phyloP scores from a whole-genome alignment of 2,329 filamentous ascomycete species.

The Rhynchosporium graminicola region DNA sequence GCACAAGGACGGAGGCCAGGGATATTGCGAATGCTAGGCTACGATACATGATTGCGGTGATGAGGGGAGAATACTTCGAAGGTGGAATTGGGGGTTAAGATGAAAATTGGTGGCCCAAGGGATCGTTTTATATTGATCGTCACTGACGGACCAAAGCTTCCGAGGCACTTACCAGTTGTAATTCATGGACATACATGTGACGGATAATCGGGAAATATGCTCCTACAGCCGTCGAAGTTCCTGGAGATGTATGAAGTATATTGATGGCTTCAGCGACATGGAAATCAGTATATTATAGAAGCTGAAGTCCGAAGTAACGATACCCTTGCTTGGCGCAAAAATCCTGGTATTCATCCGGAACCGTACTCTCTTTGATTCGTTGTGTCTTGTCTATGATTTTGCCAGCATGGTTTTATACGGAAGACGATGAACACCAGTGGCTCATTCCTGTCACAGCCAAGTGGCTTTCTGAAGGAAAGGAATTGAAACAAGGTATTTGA shows the following conservation, averaged over 20 bases:
- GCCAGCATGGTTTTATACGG: background rate
- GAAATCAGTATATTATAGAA: background rate
- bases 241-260: background rate
- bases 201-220: conserved; percentile 14
- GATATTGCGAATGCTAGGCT: conserved; percentile 45
- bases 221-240: conserved; percentile 14
- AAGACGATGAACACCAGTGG: background rate
- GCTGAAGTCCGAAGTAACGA: background rate
- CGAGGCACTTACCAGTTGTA: background rate
- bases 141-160: background rate
- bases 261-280: conserved; percentile 1
- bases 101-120: background rate
- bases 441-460: background rate
- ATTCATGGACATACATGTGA: background rate
- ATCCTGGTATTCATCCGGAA: background rate
- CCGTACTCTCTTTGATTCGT: background rate
- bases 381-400: conserved; percentile 15
- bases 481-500: background rate
- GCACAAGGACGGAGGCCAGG: conserved; percentile 44
- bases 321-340: conserved; percentile 7
- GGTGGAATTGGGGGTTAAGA: background rate
- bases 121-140: conserved; percentile 9
- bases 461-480: background rate
- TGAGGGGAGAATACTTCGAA: background rate
- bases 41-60: conserved; percentile 30